Percentiles rank a stretch among this genome's conserved stretches.
These are phyloP conservation scores for Bryopsis sp. DNA, from an alignment of 139 green algal species.

Conservation along the genomic window DNA sequence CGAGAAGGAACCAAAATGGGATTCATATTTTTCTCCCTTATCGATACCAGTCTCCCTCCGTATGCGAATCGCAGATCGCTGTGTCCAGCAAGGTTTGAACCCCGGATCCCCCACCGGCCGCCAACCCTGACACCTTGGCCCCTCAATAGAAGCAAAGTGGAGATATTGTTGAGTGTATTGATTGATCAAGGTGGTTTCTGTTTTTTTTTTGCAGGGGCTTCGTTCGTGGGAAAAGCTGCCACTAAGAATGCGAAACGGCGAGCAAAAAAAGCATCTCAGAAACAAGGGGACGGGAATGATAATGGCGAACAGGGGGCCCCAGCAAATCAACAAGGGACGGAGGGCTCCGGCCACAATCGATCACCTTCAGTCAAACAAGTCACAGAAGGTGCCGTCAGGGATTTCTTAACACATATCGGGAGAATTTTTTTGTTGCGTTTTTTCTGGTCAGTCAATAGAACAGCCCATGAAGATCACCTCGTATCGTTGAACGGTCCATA, in stretches of 20 bases:
- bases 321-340: no score
- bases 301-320: not conserved
- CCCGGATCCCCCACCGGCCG: no score
- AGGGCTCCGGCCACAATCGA: no score
- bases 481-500: not conserved
- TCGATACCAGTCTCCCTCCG: no score
- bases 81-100: no score
- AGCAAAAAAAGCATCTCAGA: constrained; percentile 2
- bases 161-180: not conserved
- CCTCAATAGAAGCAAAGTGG: no score
- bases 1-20: no score
- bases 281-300: not conserved
- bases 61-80: no score
- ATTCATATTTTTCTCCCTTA: no score
- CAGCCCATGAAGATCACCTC: not conserved
- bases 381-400: not conserved
- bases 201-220: not conserved
- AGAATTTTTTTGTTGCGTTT: not conserved
- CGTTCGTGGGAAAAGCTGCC: constrained; percentile 12
- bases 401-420: not conserved
- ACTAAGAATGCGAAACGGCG: constrained; percentile 13
- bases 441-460: not conserved
- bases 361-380: no score
- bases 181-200: no score
- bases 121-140: no score